These are phyloP conservation scores for Aquilaria sinensis DNA, from an alignment of 345 rosid species.

Conservation along the genomic window DNA sequence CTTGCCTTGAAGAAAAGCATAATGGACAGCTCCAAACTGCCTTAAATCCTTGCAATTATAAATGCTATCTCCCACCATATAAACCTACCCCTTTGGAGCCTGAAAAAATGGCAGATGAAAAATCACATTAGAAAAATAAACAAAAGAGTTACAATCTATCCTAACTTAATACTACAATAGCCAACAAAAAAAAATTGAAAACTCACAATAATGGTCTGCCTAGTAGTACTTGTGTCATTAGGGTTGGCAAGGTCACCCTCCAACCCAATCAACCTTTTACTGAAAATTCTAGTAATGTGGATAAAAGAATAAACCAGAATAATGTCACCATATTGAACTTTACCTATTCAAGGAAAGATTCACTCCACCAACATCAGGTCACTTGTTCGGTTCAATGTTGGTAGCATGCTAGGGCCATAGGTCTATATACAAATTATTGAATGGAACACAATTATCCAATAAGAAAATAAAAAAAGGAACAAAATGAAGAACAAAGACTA, in stretches of 20 bases:
- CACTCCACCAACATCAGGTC: slow-evolving; percentile 48
- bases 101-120: slow-evolving; percentile 17
- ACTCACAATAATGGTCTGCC: slow-evolving; percentile 43
- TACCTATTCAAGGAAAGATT: slow-evolving; percentile 34
- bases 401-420: slow-evolving; percentile 77
- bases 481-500: neutral
- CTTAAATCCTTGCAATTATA: slow-evolving; percentile 61
- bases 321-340: slow-evolving; percentile 54
- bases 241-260: slow-evolving; percentile 60
- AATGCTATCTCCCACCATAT: slow-evolving; percentile 66
- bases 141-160: neutral
- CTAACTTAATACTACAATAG: neutral
- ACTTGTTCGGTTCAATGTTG: slow-evolving; percentile 45
- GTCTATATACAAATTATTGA: slow-evolving; percentile 24
- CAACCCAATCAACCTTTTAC: slow-evolving; percentile 52
- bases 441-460: slow-evolving; percentile 1
- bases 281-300: slow-evolving; percentile 33
- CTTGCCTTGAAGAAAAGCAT: slow-evolving; percentile 60
- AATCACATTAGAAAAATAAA: neutral
- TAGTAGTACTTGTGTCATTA: slow-evolving; percentile 18
- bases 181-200: neutral
- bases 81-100: slow-evolving; percentile 76
- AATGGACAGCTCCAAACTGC: slow-evolving; percentile 65
- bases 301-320: slow-evolving; percentile 54
- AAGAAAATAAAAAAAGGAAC: neutral